Percentiles rank a stretch among this genome's conserved stretches.
Conservation (phyloP, 2,329 filamentous ascomycete genomes). For the Phyllachora maydis region DNA sequence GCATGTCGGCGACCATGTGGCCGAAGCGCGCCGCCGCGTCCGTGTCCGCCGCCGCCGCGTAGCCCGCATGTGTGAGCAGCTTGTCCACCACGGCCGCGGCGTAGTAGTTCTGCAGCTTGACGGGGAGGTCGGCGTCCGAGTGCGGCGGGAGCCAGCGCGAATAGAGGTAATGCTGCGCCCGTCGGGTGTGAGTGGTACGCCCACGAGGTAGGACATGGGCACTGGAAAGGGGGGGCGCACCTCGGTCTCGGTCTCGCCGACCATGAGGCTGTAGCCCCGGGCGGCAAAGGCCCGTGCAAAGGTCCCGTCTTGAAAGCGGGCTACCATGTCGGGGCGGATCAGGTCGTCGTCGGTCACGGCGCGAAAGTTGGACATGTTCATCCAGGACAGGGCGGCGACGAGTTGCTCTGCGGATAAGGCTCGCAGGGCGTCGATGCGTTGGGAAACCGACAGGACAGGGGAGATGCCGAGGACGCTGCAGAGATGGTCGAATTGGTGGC, state of each 20-base stretch:
- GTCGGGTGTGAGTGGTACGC: neutral
- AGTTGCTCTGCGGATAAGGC: neutral
- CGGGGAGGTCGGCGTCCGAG: neutral
- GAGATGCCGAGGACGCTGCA: neutral
- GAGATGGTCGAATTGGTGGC: neutral
- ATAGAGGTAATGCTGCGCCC: conserved; percentile 1
- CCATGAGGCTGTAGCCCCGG: conserved; percentile 1
- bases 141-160: neutral
- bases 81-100: neutral
- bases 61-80: neutral
- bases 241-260: conserved; percentile 1
- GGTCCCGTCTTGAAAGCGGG: neutral
- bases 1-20: conserved; percentile 1
- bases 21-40: neutral
- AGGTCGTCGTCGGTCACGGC: neutral
- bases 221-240: neutral
- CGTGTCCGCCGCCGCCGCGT: too few relatives aligned
- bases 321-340: conserved; percentile 1
- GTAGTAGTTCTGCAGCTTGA: conserved; percentile 1
- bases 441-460: neutral
- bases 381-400: neutral
- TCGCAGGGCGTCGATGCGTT: neutral
- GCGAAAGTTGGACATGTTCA: conserved; percentile 1
- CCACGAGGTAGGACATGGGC: too few relatives aligned
- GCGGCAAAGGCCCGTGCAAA: neutral